A percentile compares a stretch with the other conserved stretches of the same genome.
These are phyloP conservation scores for Porpolomopsis calyptriformis DNA, from an alignment of 768 basidiomycete species.

Conservation along the genomic window DNA sequence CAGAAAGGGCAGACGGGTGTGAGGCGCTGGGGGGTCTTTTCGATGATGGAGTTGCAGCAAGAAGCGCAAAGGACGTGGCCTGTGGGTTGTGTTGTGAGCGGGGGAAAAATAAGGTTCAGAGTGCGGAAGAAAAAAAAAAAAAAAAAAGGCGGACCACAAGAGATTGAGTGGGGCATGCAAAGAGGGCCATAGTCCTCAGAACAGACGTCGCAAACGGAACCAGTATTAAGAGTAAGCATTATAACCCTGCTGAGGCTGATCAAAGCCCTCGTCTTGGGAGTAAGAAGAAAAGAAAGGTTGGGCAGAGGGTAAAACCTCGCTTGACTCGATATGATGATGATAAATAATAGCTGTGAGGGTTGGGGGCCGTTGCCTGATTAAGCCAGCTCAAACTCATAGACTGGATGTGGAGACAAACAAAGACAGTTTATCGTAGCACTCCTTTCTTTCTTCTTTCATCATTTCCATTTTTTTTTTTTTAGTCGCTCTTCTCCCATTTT, in stretches of 20 bases:
- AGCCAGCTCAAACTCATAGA: background rate
- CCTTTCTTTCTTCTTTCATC: no score
- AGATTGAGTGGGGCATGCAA: constrained; percentile 68
- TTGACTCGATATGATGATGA: constrained; percentile 29
- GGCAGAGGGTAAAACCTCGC: constrained; percentile 33
- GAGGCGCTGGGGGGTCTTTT: constrained; percentile 64
- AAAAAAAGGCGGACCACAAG: constrained; percentile 52
- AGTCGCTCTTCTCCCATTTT: background rate
- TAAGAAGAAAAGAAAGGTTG: constrained; percentile 19
- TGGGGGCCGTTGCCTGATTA: background rate
- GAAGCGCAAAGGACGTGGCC: constrained; percentile 72
- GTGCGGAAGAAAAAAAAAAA: constrained; percentile 12
- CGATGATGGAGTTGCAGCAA: constrained; percentile 72
- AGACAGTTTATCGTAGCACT: no score
- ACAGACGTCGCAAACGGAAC: constrained; percentile 83
- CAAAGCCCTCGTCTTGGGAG: constrained; percentile 1
- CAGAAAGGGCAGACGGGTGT: constrained; percentile 79
- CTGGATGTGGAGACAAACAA: background rate
- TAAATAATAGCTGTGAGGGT: constrained; percentile 26
- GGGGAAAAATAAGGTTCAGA: constrained; percentile 20
- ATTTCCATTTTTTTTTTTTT: background rate
- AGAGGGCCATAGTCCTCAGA: constrained; percentile 75
- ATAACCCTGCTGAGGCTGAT: background rate
- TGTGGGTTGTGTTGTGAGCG: constrained; percentile 19
- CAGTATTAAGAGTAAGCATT: constrained; percentile 77